Base-by-base conservation (phyloP, 176 grass and related monocot species). In the Alloteropsis semialata region DNA sequence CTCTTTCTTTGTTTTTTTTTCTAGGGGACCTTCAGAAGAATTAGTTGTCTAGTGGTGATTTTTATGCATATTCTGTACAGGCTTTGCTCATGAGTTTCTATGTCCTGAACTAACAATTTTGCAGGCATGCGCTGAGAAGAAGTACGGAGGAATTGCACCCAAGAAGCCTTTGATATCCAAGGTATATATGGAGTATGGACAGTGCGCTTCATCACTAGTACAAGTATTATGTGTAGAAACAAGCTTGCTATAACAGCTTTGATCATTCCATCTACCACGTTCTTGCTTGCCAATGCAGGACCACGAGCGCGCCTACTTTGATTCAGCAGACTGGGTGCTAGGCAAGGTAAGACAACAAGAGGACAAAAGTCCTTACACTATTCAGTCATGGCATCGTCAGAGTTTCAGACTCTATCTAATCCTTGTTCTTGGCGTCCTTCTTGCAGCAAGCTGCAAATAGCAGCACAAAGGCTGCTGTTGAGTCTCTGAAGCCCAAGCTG, bases 81-180 rank as follows among this genome's bases (percentile, higher is more conserved):
- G 38, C 2, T 80, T 58, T 36, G 15, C 10, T 42, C 6, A 41
- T 27, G 18, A 60, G 65, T 57, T 54, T 64, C n/a, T 69, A 81
- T 48, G 12, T 50, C 10, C 56, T 56, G 49, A 46, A 7, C 18
- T 18, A 27, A 58, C 13, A 13, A 81, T 81, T 80, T 42, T 44
- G 76, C 77, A 98, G 96, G 84, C 58, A 4, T 78, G 51, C 46
- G 27, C 60, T 0, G 87, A 91, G 87, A 93, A 93, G 75, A 98
- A 95, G 82, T 98, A 93, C 72, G 93, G 91, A 65, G 91, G 93
- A 25, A 93, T 98, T 74, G 89, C 76, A 39, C 82, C 93, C 4
- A 98, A 96, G 68, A 98, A 98, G 72, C 96, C 96, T 32, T 88
- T 98, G 85, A 98, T 98, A 82, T 91, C 96, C 17, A 98, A 95